Evolutionary conservation across 2,329 filamentous ascomycete genomes (phyloP), one percentile per base, ranked within the genome.

Genomic region (Diaporthe citriasiana): DNA sequence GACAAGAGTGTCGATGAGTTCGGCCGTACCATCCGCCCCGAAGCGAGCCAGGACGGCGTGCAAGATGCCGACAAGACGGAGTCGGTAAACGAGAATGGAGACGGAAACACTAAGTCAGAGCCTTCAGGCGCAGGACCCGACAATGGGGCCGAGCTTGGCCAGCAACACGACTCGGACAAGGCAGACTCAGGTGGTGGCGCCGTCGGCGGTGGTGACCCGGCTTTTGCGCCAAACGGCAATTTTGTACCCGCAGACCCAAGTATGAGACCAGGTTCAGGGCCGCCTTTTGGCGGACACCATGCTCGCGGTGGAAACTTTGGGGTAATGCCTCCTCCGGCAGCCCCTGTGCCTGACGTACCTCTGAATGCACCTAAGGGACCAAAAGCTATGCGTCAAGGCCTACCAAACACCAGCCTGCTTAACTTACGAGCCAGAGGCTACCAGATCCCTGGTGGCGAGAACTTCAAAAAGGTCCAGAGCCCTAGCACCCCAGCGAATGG

Each of bases 321-420:
- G 27, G 75, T 60, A 35, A 76, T 76, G 75, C 73, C 73, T n/a
- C 73, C 75, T 19, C 75, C 75, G 8, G 69, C 74, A 69, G 76
- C 77, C 72, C 73, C 76, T 74, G 76, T 78, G 33, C 82, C 82
- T 30, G 84, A 85, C 76, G 84, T 87, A 69, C 91, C 91, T 57
- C 82, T 91, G 84, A 94, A 88, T 84, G 97, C 97, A 38, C 97
- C 97, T 38, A 97, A 93, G 71, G 97, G 95, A 13, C 97, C 97
- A 63, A 95, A 97, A 84, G 97, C 97, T 25, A 97, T 98, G 94
- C 90, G 96, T 76, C 93, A 97, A 83, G 95, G 95, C 40, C 87
- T 95, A 15, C 93, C 94, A 69, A 97, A 97, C 82, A 95, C 93
- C 73, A 94, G 93, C 77, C 89, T 94, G 70, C 89, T 92, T 77